Evolutionary conservation across 495 filamentous ascomycete species (phyloP), one percentile per base, ranked within the genome.

Genomic region (Clohesyomyces aquaticus): DNA sequence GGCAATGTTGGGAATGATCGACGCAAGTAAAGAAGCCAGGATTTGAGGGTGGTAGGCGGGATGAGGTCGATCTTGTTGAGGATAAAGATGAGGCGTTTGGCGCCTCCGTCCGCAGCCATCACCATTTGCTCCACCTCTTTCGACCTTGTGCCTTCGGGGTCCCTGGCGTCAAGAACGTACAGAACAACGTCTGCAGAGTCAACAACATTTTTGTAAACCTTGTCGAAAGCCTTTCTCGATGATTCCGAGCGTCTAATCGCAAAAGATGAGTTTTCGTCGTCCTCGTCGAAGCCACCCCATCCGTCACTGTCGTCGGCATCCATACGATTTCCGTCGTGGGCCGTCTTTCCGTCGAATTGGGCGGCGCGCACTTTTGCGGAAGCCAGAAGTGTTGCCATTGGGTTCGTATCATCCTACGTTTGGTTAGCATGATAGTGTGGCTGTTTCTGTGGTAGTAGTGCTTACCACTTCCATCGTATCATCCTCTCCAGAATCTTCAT

Each of bases 61-160:
- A 96, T 82, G 29, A 98, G 84, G 73, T 98, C 93, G 73, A 96
- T 94, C 81, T 98, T 98, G 86, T 98, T 98, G 64, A 98, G 81
- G 58, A 98, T 87, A 59, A 98, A 86, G 63, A 98, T 95, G 49
- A 98, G 79, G 22, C 93, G 84, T 78, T 97, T 98, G 19, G 85
- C 85, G 41, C 92, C 91, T 12, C 79, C 81, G 9, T 91, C 88
- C 3, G 93, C 87, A 1, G 90, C 87, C 88, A 91, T 91, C 71
- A 96, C 88, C 76, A 89, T 86, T 4, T 73, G 73, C 80, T 98
- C 93, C 18, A 98, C 87, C 54, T 94, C 91, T 70, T 87, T 88
- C 1, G 93, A 98, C 53, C 93, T 83, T 25, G 93, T 96, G 27
- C 91, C 90, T 70, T 95, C 87, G 19, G 93, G 93, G 71, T 98